Percentiles rank a stretch among this genome's conserved stretches.
These are phyloP conservation scores for Emiliania huxleyi DNA, from an alignment of 78 protist species.

Conservation along the genomic window DNA sequence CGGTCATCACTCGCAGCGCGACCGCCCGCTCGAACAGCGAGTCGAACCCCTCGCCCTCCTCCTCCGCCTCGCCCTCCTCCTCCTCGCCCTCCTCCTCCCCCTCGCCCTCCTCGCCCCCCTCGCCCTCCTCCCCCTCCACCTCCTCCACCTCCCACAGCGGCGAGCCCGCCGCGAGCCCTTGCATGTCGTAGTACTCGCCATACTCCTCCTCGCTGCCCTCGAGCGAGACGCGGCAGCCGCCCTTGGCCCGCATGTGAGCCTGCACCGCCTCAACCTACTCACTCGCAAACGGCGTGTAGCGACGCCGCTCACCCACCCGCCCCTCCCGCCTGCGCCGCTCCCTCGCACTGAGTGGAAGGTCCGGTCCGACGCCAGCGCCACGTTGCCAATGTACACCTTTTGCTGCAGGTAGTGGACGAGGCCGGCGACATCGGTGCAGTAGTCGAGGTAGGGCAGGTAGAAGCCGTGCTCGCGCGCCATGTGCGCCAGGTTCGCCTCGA, in stretches of 20 bases:
- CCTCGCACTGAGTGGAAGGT: not conserved
- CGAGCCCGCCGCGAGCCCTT: not conserved
- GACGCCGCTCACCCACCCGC: not conserved
- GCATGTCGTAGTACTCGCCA: not conserved
- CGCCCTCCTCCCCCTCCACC: not conserved
- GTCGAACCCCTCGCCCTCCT: not conserved
- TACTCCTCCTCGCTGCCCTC: conserved; percentile 13
- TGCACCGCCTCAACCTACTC: not conserved
- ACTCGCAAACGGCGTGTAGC: not conserved
- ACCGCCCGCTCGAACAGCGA: not conserved
- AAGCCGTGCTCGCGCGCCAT: conserved; percentile 16
- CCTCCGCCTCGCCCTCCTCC: not conserved
- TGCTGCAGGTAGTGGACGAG: conserved; percentile 19
- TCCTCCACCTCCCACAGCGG: not conserved
- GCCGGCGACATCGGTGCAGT: not conserved
- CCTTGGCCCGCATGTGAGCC: not conserved
- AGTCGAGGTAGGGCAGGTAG: conserved; percentile 24
- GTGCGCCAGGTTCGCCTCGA: conserved; percentile 22
- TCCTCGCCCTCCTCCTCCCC: not conserved
- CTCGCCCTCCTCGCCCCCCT: not conserved
- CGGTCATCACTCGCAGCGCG: not conserved
- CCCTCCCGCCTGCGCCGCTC: too few species aligned
- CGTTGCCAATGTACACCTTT: conserved; percentile 1
- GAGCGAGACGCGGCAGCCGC: not conserved
- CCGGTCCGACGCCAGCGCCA: not conserved